Percentiles rank a stretch among this genome's conserved stretches.
Conservation (phyloP, 306 rosid species). For the Mucuna pruriens region DNA sequence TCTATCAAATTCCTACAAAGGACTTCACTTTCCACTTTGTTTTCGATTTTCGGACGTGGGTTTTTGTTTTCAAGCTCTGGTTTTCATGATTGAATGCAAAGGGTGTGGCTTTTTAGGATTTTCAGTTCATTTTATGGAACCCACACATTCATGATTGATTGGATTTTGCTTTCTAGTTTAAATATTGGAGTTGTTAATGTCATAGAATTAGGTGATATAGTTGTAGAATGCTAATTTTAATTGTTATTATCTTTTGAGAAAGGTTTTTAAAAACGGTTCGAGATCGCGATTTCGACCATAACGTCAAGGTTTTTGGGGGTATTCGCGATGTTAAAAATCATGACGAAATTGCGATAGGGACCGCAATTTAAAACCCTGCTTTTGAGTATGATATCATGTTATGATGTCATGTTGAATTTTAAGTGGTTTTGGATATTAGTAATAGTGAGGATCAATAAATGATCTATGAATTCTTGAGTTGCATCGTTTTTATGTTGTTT, state of each 20-base stretch:
- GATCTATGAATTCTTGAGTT: constrained; percentile 8
- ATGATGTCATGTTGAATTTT: not conserved
- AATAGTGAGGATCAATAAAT: not conserved
- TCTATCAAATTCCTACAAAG: constrained; percentile 31
- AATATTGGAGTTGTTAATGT: not conserved
- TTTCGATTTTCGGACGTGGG: constrained; percentile 6
- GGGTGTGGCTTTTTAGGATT: not conserved
- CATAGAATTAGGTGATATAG: constrained; percentile 7
- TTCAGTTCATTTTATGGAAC: not conserved
- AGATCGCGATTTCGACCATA: not conserved
- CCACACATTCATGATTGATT: not conserved
- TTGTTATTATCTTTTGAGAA: not conserved
- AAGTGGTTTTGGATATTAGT: constrained; percentile 11
- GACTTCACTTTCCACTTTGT: constrained; percentile 19
- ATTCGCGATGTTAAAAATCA: too few species aligned
- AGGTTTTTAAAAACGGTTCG: not conserved
- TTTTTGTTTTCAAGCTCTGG: not conserved
- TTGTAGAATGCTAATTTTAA: not conserved
- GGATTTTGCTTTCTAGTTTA: not conserved
- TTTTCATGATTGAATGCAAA: constrained; percentile 3
- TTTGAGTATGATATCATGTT: not conserved
- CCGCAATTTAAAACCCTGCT: not conserved
- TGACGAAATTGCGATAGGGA: not conserved
- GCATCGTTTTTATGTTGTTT: not conserved
- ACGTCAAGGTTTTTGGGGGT: not conserved